Conservation (phyloP, 2,329 filamentous ascomycete genomes). For the Hirsutella thompsonii region DNA sequence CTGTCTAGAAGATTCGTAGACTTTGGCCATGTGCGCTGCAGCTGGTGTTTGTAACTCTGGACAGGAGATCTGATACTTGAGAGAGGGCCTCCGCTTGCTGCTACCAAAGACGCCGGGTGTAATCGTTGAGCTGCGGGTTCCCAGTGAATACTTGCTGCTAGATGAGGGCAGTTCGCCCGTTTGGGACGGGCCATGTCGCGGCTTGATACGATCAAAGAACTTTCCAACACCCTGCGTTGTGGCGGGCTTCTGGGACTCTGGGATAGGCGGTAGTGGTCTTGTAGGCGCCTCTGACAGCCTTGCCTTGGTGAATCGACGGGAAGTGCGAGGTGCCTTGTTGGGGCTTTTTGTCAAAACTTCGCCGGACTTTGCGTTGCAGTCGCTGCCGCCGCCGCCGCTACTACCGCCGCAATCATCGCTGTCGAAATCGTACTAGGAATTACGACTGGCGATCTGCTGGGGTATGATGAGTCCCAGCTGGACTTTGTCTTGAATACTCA, state of each 20-base stretch:
- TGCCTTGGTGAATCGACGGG: slow-evolving; percentile 1
- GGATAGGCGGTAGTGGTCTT: slow-evolving; percentile 17
- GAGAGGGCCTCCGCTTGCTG: background rate
- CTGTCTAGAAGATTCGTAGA: background rate
- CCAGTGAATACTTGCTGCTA: no score
- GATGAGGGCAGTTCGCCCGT: background rate
- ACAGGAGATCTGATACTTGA: background rate
- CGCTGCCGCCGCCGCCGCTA: slow-evolving; percentile 4
- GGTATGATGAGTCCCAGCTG: slow-evolving; percentile 21
- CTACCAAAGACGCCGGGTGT: background rate
- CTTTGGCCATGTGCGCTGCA: background rate
- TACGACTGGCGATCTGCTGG: slow-evolving; percentile 17
- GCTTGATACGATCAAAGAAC: slow-evolving; percentile 14
- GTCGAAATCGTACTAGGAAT: slow-evolving; percentile 24
- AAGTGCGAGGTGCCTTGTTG: slow-evolving; percentile 4
- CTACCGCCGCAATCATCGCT: slow-evolving; percentile 12
- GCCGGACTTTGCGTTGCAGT: slow-evolving; percentile 5
- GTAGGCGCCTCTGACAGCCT: slow-evolving; percentile 9
- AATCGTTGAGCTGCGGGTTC: no score
- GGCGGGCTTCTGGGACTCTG: slow-evolving; percentile 13
- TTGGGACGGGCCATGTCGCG: slow-evolving; percentile 5
- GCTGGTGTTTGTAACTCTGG: background rate
- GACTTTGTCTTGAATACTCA: slow-evolving; percentile 15
- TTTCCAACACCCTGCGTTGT: slow-evolving; percentile 14
- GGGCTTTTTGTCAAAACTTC: background rate